phyloP scores from a whole-genome alignment of 1,284 basidiomycete genomes.

The Volvariella volvacea region DNA sequence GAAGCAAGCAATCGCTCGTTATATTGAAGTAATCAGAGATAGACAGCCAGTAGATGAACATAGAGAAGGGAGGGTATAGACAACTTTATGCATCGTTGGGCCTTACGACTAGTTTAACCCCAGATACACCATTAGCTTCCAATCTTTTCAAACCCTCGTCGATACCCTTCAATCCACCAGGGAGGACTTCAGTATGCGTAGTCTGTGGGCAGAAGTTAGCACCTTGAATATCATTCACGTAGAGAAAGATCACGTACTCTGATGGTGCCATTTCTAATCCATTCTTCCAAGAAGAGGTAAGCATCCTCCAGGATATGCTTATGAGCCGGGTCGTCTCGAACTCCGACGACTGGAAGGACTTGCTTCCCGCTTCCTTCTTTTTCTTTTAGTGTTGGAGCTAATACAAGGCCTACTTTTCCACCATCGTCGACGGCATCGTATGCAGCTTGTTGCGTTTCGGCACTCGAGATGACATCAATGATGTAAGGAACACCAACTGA shows the following conservation, averaged over 20 bases:
- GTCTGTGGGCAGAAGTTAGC: constrained; percentile 5
- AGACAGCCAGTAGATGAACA: no score
- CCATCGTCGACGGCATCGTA: constrained; percentile 28
- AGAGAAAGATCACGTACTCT: constrained; percentile 11
- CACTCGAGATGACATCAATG: constrained; percentile 26
- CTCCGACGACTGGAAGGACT: not conserved
- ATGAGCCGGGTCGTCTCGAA: constrained; percentile 2
- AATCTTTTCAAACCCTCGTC: constrained; percentile 10
- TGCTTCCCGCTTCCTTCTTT: constrained; percentile 18
- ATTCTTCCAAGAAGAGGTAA: constrained; percentile 9
- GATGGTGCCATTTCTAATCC: constrained; percentile 13
- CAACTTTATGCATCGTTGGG: no score
- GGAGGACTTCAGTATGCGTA: constrained; percentile 8
- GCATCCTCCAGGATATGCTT: constrained; percentile 9
- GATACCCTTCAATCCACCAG: constrained; percentile 11
- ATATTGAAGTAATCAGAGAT: no score
- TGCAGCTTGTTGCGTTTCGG: constrained; percentile 2
- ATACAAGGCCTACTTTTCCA: constrained; percentile 36
- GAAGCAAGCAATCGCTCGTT: no score
- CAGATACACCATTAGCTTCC: constrained; percentile 8
- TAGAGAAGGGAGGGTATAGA: no score
- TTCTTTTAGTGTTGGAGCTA: constrained; percentile 24
- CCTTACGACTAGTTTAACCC: constrained; percentile 9
- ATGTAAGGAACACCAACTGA: constrained; percentile 18
- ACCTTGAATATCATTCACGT: not conserved